Evolutionary conservation across 768 basidiomycete genomes (phyloP), one percentile per base, ranked within the genome.

Genomic region (Mycena capillaripes): DNA sequence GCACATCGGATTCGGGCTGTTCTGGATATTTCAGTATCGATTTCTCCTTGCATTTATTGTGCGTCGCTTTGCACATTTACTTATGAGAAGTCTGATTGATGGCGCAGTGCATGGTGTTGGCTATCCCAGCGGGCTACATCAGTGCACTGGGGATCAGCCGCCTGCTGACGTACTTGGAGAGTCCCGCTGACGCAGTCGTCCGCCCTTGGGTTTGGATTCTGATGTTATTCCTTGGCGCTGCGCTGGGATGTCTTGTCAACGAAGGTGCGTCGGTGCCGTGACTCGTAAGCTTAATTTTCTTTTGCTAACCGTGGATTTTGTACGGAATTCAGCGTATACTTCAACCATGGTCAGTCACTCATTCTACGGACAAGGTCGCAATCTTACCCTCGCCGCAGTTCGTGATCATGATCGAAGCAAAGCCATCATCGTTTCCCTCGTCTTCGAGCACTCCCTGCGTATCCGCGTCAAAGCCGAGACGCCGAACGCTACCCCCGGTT

Each of bases 201-300:
- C 85, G 86, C 40, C 93, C 93, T 1, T 93, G 92, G 89, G 86
- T 93, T 16, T 94, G 93, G 92, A 87, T 93, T 17, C 34, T 81
- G 0, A 82, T 81, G 77, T 80, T 91, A 10, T 86, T 90, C 72
- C 62, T 86, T 16, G 89, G 89, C 11, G 87, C 89, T 21, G 59
- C 29, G 86, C 89, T 19, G 87, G 87, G 4, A 75, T 81, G 8
- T 2, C 2, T 61, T 8, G 3, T 42, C 5, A 61, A 44, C 19
- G 42, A 44, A 19, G 42, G 42, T 44, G 19, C 19, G 42, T 44
- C 16, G 16, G 42, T 16, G 40, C 17, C 10, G 9, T 9, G 40
- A 6, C 36, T 36, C 36, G 40, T 9, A 7, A 17, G 9, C 8
- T 42, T 4, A 42, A 27, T 27, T 29, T 44, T 40, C 23, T 38